Evolutionary conservation across 495 filamentous ascomycete genomes (phyloP).

Genomic region (Penicillium coffeae): DNA sequence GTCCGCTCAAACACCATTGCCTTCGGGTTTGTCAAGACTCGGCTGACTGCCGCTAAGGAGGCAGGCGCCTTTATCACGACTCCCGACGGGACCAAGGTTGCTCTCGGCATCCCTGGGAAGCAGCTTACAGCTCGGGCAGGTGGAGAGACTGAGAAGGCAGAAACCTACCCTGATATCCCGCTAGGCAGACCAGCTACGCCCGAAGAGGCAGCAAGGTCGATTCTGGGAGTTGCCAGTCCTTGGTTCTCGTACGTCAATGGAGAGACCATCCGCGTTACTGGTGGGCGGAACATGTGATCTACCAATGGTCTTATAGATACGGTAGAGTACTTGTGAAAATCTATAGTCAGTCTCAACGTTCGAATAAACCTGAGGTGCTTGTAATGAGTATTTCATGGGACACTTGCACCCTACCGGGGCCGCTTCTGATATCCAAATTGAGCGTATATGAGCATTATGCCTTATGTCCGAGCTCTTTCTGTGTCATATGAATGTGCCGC

Average conservation of each 20-base stretch:
- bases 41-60: conserved; percentile 77
- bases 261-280: conserved; percentile 81
- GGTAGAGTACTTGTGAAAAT: neutral
- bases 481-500: too few relatives aligned
- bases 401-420: too few relatives aligned
- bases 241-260: conserved; percentile 77
- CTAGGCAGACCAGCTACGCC: conserved; percentile 69
- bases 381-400: too few relatives aligned
- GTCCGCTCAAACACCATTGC: conserved; percentile 81
- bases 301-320: neutral
- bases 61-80: conserved; percentile 70
- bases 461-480: too few relatives aligned
- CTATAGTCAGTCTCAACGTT: too few relatives aligned
- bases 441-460: too few relatives aligned
- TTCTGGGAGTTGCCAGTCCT: conserved; percentile 76
- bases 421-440: too few relatives aligned
- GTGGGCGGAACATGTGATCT: conserved; percentile 70
- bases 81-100: conserved; percentile 71
- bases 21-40: conserved; percentile 74
- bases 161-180: conserved; percentile 62
- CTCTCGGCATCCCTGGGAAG: conserved; percentile 67
- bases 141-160: conserved; percentile 15
- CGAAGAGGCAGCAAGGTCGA: conserved; percentile 72
- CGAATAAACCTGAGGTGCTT: too few relatives aligned
- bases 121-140: conserved; percentile 40